A percentile compares a stretch with the other conserved stretches of the same genome.
These are phyloP conservation scores for Saccharomyces mikatae DNA, from an alignment of 805 yeast genomes.

Conservation along the genomic window DNA sequence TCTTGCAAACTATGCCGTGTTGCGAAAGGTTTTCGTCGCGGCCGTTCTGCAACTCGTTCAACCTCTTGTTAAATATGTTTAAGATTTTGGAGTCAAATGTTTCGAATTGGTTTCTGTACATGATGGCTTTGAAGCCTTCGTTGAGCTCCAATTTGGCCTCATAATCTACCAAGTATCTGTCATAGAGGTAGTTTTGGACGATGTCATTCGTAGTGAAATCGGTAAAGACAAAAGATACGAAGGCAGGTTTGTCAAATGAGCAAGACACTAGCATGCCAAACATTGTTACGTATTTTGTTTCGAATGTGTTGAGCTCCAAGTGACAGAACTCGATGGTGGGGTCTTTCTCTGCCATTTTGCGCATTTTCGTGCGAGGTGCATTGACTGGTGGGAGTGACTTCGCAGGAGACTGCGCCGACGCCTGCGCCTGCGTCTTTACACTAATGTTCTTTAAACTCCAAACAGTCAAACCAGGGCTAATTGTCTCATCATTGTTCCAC, in stretches of 20 bases:
- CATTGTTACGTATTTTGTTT: conserved; percentile 9
- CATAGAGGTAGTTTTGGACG: conserved; percentile 17
- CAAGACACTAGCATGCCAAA: conserved; percentile 18
- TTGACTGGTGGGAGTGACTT: background rate
- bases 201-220: conserved; percentile 22
- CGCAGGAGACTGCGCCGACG: background rate
- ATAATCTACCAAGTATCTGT: conserved; percentile 17
- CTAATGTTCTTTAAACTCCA: background rate
- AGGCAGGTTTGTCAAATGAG: conserved; percentile 10
- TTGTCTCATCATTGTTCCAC: conserved; percentile 1
- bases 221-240: conserved; percentile 18
- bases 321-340: conserved; percentile 10
- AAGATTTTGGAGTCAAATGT: conserved; percentile 6
- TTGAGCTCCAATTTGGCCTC: conserved; percentile 9
- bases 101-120: conserved; percentile 16
- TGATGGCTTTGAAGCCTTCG: conserved; percentile 15
- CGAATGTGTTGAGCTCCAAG: conserved; percentile 4
- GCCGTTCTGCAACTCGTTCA: conserved; percentile 4
- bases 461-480: background rate
- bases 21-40: conserved; percentile 17
- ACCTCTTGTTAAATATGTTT: conserved; percentile 3
- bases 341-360: conserved; percentile 4
- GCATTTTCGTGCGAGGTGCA: background rate
- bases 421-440: background rate
- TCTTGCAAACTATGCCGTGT: conserved; percentile 21